Conservation (phyloP, 495 filamentous ascomycete genomes). For the Neurospora sp. region DNA sequence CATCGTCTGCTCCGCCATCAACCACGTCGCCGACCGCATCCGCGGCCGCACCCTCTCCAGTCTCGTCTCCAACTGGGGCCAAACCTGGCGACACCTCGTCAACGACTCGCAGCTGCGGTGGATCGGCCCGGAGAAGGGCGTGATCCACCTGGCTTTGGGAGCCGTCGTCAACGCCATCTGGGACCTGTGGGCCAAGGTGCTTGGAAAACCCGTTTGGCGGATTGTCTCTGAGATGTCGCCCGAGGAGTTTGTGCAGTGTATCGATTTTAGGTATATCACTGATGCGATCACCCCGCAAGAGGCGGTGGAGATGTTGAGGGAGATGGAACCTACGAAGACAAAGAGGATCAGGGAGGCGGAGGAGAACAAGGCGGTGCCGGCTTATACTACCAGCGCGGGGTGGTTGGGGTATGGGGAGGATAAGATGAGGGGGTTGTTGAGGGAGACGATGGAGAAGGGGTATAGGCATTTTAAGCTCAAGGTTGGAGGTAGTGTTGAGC, state of each 20-base stretch:
- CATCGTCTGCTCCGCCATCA: conserved; percentile 80
- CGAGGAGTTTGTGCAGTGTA: conserved; percentile 74
- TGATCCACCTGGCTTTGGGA: conserved; percentile 84
- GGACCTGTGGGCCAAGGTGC: conserved; percentile 88
- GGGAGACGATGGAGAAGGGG: conserved; percentile 62
- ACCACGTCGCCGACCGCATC: conserved; percentile 63
- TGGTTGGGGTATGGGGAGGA: conserved; percentile 91
- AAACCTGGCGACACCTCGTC: conserved; percentile 85
- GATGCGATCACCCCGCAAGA: conserved; percentile 87
- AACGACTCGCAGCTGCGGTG: conserved; percentile 84
- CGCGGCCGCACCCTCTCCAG: conserved; percentile 61
- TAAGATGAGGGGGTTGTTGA: conserved; percentile 64
- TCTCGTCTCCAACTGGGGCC: conserved; percentile 72
- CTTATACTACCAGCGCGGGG: conserved; percentile 84
- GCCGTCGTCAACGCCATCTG: conserved; percentile 89
- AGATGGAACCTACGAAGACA: conserved; percentile 52
- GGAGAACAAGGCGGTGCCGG: conserved; percentile 63
- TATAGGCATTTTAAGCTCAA: conserved; percentile 91
- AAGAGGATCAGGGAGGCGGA: conserved; percentile 61
- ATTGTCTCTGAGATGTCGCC: conserved; percentile 77
- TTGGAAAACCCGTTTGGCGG: conserved; percentile 81
- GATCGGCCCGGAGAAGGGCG: conserved; percentile 94
- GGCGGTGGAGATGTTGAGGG: conserved; percentile 59
- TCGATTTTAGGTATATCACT: conserved; percentile 90
- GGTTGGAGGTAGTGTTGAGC: conserved; percentile 62